A percentile compares a stretch with the other conserved stretches of the same genome.
Conservation (phyloP, 176 grass and related monocot genomes). For the Leersia perrieri region DNA sequence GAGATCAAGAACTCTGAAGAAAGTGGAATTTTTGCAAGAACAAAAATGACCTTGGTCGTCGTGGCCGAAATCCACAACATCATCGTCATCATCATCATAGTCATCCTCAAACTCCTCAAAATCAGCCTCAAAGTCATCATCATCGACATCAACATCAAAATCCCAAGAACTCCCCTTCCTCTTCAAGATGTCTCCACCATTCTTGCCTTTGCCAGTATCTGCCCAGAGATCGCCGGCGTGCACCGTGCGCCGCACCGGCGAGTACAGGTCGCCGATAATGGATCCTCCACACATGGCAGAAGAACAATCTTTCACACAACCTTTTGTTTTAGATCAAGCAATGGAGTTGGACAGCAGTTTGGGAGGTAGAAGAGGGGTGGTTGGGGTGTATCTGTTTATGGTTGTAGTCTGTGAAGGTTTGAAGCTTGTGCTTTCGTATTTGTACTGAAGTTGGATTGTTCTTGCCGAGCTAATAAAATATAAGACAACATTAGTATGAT, state of each 20-base stretch:
- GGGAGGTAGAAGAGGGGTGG: neutral
- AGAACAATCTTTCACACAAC: neutral
- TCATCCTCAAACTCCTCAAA: constrained; percentile 26
- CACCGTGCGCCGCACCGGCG: neutral
- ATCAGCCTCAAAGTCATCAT: constrained; percentile 19
- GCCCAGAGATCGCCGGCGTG: neutral
- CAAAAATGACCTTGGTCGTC: constrained; percentile 15
- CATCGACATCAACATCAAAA: neutral
- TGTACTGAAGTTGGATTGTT: constrained; percentile 21
- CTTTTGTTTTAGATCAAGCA: neutral
- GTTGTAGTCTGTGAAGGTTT: neutral
- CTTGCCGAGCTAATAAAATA: constrained; percentile 16
- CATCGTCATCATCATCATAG: neutral
- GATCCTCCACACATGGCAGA: constrained; percentile 26
- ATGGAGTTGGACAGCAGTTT: neutral
- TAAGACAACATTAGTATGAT: neutral
- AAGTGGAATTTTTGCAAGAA: too few relatives aligned
- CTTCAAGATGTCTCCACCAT: neutral
- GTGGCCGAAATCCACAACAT: neutral
- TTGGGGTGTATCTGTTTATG: neutral
- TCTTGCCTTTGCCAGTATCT: neutral
- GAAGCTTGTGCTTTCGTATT: neutral
- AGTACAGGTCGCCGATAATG: constrained; percentile 25
- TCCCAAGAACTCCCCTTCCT: constrained; percentile 23
- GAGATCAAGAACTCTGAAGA: neutral